Evolutionary conservation across 306 rosid genomes (phyloP).

Genomic region (Rosa multiflora): DNA sequence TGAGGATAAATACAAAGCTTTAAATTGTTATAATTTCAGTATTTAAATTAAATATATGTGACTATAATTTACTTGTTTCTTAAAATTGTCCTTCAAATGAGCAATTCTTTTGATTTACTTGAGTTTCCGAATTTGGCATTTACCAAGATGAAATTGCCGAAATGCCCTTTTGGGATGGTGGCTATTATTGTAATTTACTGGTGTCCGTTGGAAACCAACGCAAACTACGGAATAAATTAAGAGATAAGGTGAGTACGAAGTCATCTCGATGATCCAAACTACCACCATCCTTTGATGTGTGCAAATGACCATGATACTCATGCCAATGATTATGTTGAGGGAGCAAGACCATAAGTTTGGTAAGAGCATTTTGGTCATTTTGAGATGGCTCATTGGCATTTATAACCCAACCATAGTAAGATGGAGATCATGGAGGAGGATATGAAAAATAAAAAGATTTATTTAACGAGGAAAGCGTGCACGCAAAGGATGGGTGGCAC

Average conservation of each 20-base stretch:
- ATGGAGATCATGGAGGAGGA: neutral
- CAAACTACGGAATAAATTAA: slow-evolving; percentile 69
- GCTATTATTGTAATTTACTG: slow-evolving; percentile 45
- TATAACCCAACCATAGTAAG: slow-evolving; percentile 38
- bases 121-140: no score
- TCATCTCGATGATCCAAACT: slow-evolving; percentile 71
- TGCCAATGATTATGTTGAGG: slow-evolving; percentile 31
- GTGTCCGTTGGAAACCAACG: slow-evolving; percentile 56
- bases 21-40: no score
- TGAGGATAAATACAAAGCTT: no score
- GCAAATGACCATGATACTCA: slow-evolving; percentile 43
- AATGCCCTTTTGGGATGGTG: slow-evolving; percentile 35
- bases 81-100: no score
- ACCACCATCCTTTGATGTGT: slow-evolving; percentile 35
- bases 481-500: slow-evolving; percentile 41
- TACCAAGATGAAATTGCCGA: slow-evolving; percentile 8
- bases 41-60: no score
- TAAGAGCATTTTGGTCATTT: slow-evolving; percentile 36
- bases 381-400: slow-evolving; percentile 21
- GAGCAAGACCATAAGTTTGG: slow-evolving; percentile 25
- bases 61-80: no score
- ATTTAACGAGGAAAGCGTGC: slow-evolving; percentile 22
- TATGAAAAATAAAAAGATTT: neutral
- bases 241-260: slow-evolving; percentile 71
- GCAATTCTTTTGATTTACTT: no score